Percentiles rank a stretch among this genome's conserved stretches.
Evolutionary conservation across 176 grass and related monocot species (phyloP).

Genomic region (Luzula sylvatica): DNA sequence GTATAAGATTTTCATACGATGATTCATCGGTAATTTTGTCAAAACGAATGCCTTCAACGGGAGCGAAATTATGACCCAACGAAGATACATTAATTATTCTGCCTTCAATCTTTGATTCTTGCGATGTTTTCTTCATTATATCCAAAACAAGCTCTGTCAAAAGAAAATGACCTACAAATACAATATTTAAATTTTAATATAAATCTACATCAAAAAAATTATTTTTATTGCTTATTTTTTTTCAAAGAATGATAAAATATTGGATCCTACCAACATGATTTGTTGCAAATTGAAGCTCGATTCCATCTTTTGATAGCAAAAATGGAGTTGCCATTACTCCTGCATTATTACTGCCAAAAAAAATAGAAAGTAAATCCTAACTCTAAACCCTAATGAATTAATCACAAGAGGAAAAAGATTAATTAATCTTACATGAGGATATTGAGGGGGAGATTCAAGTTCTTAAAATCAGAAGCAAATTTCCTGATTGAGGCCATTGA

Average conservation of each 20-base stretch:
- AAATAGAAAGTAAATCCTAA: constrained; percentile 4
- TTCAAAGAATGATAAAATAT: no score
- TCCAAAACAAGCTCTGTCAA: constrained; percentile 81
- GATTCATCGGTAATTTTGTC: constrained; percentile 66
- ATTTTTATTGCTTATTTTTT: no score
- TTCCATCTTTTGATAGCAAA: constrained; percentile 73
- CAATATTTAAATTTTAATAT: no score
- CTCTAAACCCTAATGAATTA: background rate
- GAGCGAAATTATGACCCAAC: constrained; percentile 57
- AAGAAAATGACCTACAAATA: constrained; percentile 78
- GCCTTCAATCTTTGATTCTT: constrained; percentile 57
- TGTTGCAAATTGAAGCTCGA: constrained; percentile 92
- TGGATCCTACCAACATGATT: constrained; percentile 71
- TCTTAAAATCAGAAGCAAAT: constrained; percentile 52
- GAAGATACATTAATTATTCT: constrained; percentile 89
- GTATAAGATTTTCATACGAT: constrained; percentile 34
- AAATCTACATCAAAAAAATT: no score
- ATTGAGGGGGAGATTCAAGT: constrained; percentile 52
- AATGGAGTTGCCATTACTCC: constrained; percentile 89
- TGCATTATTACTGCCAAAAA: constrained; percentile 67
- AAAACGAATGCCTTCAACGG: constrained; percentile 64
- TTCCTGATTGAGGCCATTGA: constrained; percentile 57
- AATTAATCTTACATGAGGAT: constrained; percentile 62
- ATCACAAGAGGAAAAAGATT: background rate
- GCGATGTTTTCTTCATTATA: constrained; percentile 71